Percentiles rank a stretch among this genome's conserved stretches.
phyloP scores from a whole-genome alignment of 805 yeast species.

The Danielozyma ontarioensis region DNA sequence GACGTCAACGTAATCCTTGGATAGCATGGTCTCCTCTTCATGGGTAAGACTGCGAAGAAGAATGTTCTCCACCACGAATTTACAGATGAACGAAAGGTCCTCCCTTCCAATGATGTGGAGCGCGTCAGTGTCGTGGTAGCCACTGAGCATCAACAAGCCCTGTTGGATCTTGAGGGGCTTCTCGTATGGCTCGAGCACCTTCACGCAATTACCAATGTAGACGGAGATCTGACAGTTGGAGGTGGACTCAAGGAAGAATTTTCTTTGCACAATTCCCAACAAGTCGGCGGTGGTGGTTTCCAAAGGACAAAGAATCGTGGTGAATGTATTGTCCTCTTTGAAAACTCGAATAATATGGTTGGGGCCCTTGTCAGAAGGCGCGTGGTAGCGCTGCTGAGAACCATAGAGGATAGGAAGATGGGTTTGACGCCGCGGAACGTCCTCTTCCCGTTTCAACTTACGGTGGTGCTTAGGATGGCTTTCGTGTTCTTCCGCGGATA shows the following conservation, averaged over 20 bases:
- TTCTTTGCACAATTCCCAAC: slow-evolving; percentile 64
- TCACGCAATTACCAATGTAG: slow-evolving; percentile 69
- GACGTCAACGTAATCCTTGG: slow-evolving; percentile 66
- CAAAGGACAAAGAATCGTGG: slow-evolving; percentile 74
- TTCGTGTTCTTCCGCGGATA: neutral
- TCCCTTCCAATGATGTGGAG: slow-evolving; percentile 76
- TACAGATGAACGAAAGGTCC: slow-evolving; percentile 76
- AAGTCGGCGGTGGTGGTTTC: slow-evolving; percentile 75
- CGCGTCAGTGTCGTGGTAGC: slow-evolving; percentile 74
- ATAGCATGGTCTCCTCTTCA: slow-evolving; percentile 65
- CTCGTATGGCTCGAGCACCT: slow-evolving; percentile 67
- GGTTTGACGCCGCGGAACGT: neutral
- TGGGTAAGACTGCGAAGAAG: slow-evolving; percentile 55
- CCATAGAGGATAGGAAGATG: slow-evolving; percentile 32
- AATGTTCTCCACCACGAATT: slow-evolving; percentile 66
- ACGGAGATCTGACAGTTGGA: slow-evolving; percentile 74
- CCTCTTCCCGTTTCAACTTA: neutral
- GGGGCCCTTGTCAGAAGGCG: slow-evolving; percentile 18
- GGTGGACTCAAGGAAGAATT: slow-evolving; percentile 65
- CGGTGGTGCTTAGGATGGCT: neutral
- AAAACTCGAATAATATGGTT: slow-evolving; percentile 64
- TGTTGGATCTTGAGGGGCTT: slow-evolving; percentile 75
- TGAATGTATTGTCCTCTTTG: slow-evolving; percentile 78
- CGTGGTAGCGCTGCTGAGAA: slow-evolving; percentile 14
- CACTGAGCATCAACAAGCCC: slow-evolving; percentile 66